phyloP scores from a whole-genome alignment of 2,329 filamentous ascomycete genomes.

The Pestalotiopsis sp. region DNA sequence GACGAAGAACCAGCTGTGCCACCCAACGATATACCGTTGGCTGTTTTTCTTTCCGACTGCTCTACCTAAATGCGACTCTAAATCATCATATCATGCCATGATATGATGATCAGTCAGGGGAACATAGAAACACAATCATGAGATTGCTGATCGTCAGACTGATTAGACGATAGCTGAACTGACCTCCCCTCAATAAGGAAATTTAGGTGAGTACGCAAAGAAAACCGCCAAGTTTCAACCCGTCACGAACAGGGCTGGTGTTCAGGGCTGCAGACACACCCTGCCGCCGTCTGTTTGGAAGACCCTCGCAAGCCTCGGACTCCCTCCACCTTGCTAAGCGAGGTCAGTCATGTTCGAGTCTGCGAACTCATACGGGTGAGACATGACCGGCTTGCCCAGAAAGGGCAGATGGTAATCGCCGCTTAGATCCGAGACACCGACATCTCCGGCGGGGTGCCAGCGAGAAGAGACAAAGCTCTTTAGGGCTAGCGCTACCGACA shows the following conservation, averaged over 20 bases:
- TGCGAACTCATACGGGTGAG: neutral
- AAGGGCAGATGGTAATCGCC: neutral
- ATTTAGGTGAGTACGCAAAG: too few species aligned
- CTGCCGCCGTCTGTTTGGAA: neutral
- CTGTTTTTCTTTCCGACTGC: too few species aligned
- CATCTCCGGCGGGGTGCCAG: constrained; percentile 6
- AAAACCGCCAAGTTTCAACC: neutral
- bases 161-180: too few species aligned
- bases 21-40: neutral
- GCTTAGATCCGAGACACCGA: neutral
- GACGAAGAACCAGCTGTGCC: neutral
- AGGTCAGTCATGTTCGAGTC: neutral
- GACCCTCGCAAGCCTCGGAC: neutral
- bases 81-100: neutral
- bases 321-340: neutral
- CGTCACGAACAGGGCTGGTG: neutral
- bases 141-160: neutral
- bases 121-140: neutral
- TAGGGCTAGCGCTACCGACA: neutral
- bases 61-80: neutral
- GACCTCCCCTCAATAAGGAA: too few species aligned
- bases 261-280: constrained; percentile 1
- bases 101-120: neutral
- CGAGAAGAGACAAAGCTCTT: neutral
- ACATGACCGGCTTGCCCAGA: neutral